Evolutionary conservation across 805 yeast species (phyloP).

Genomic region (Kazachstania martiniae): DNA sequence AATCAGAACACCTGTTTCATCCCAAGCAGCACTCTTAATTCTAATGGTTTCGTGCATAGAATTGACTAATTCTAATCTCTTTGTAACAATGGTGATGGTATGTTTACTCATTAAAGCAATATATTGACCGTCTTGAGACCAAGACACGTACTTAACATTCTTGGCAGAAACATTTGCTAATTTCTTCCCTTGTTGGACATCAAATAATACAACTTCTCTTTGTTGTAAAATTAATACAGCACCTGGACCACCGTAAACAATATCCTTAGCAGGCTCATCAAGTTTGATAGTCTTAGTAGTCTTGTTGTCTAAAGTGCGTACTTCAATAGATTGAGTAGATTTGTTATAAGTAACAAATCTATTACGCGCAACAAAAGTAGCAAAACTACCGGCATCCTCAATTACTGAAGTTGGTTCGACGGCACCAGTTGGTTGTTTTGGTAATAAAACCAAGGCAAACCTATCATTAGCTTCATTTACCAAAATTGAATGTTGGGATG

Average conservation of each 20-base stretch:
- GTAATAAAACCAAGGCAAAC: constrained; percentile 67
- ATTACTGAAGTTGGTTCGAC: constrained; percentile 76
- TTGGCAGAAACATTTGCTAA: constrained; percentile 56
- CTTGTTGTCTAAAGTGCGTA: constrained; percentile 73
- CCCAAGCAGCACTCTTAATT: constrained; percentile 96
- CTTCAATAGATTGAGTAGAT: constrained; percentile 54
- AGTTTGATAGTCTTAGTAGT: constrained; percentile 72
- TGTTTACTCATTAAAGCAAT: constrained; percentile 87
- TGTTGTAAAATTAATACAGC: constrained; percentile 64
- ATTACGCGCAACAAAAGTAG: constrained; percentile 88
- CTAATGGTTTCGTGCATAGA: constrained; percentile 94
- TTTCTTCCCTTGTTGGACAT: constrained; percentile 84
- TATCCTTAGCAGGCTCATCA: constrained; percentile 57
- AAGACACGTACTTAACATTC: constrained; percentile 77
- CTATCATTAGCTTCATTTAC: constrained; percentile 58
- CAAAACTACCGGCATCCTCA: constrained; percentile 74
- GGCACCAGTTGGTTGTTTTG: constrained; percentile 87
- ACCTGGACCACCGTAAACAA: constrained; percentile 75
- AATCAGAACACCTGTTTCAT: constrained; percentile 80
- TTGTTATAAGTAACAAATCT: constrained; percentile 77
- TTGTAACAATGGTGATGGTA: constrained; percentile 78
- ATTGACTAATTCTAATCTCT: constrained; percentile 63
- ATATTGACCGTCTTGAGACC: constrained; percentile 83
- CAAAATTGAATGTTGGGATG: constrained; percentile 78
- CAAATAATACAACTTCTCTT: constrained; percentile 67